phyloP scores from a whole-genome alignment of 805 yeast genomes.

The Kluyveromyces starmeri region DNA sequence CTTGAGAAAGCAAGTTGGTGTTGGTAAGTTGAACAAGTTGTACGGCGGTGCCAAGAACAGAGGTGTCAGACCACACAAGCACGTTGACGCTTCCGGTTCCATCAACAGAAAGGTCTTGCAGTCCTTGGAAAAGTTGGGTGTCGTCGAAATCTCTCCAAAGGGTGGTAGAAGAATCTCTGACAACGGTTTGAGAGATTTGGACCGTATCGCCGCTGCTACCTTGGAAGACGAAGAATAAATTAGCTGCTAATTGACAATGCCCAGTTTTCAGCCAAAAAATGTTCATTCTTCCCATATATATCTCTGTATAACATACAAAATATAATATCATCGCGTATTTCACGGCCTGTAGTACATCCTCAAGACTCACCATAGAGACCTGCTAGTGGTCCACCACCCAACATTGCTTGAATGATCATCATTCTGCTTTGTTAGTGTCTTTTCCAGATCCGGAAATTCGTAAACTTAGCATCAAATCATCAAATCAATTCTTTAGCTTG shows the following conservation, averaged over 20 bases:
- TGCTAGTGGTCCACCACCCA: too few relatives aligned
- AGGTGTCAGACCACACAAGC: conserved; percentile 98
- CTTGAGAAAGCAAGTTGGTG: conserved; percentile 99
- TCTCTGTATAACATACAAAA: conserved; percentile 6
- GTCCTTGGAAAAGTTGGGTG: conserved; percentile 97
- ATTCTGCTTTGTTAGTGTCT: too few relatives aligned
- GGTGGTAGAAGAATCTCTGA: conserved; percentile 99
- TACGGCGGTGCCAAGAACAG: conserved; percentile 99
- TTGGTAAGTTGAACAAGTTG: conserved; percentile 96
- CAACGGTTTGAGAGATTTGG: conserved; percentile 99
- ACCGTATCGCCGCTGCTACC: conserved; percentile 99
- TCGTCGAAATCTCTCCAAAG: conserved; percentile 90
- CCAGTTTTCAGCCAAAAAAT: background rate
- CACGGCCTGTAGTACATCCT: too few relatives aligned
- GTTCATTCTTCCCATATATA: conserved; percentile 4
- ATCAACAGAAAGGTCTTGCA: conserved; percentile 98
- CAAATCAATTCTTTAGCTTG: too few relatives aligned
- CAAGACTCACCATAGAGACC: too few relatives aligned
- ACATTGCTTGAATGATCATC: too few relatives aligned
- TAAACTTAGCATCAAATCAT: background rate
- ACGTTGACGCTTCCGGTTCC: conserved; percentile 98
- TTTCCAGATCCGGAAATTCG: conserved; percentile 2
- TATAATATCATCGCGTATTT: conserved; percentile 5
- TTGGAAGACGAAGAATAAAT: conserved; percentile 73
- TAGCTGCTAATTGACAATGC: too few relatives aligned